phyloP scores from a whole-genome alignment of 2,329 filamentous ascomycete genomes.

The Phialemoniopsis sp. region DNA sequence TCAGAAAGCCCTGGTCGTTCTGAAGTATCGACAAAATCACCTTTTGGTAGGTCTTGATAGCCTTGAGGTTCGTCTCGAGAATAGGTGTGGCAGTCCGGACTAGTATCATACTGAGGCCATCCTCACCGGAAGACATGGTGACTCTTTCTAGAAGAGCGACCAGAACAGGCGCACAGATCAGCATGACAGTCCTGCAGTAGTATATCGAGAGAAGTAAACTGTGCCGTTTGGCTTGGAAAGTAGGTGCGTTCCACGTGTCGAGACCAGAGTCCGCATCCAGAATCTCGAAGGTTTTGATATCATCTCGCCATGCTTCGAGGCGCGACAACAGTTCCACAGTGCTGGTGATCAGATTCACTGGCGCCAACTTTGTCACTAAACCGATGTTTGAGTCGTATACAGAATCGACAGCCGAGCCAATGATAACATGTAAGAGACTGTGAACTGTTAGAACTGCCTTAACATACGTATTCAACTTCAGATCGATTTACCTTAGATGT shows the following conservation, averaged over 20 bases:
- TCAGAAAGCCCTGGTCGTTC: constrained; percentile 14
- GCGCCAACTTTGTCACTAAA: background rate
- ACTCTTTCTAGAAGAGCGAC: constrained; percentile 5
- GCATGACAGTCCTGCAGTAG: constrained; percentile 9
- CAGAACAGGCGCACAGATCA: constrained; percentile 7
- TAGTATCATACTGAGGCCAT: too few species aligned
- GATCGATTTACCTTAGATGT: constrained; percentile 3
- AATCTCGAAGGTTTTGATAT: constrained; percentile 5
- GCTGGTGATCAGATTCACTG: constrained; percentile 3
- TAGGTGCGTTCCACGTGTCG: constrained; percentile 1
- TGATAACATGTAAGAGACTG: constrained; percentile 5
- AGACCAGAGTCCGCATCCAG: background rate
- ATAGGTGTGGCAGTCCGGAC: constrained; percentile 11
- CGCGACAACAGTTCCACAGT: constrained; percentile 7
- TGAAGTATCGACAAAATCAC: constrained; percentile 12
- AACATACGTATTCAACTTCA: too few species aligned
- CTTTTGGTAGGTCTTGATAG: constrained; percentile 11
- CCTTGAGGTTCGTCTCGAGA: constrained; percentile 13
- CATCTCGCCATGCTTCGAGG: constrained; percentile 6
- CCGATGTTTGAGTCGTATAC: constrained; percentile 11
- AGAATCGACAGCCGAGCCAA: constrained; percentile 5
- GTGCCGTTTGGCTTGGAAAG: constrained; percentile 7
- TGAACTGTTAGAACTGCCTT: too few species aligned
- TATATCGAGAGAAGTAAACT: constrained; percentile 9
- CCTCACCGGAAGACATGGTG: too few species aligned